Evolutionary conservation across 805 yeast genomes (phyloP).

Genomic region (Metschnikowia colocasiae): DNA sequence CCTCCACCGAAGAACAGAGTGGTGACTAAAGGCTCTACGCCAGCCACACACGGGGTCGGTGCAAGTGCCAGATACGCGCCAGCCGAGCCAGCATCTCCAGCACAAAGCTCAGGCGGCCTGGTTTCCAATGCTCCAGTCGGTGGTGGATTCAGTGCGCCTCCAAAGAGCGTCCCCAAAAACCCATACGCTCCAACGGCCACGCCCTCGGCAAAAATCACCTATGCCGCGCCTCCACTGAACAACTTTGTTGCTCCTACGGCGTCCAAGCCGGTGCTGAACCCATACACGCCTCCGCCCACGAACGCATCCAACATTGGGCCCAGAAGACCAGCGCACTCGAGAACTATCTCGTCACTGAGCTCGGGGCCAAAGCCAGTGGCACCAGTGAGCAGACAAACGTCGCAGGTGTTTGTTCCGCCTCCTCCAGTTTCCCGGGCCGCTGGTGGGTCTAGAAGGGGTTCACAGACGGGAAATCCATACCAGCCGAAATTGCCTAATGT

Average conservation of each 20-base stretch:
- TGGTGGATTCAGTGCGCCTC: background rate
- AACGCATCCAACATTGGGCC: background rate
- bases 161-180: slow-evolving; percentile 20
- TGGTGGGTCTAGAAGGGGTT: slow-evolving; percentile 1
- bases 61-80: slow-evolving; percentile 18
- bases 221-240: slow-evolving; percentile 31
- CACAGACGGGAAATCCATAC: slow-evolving; percentile 1
- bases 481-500: slow-evolving; percentile 3
- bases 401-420: slow-evolving; percentile 9
- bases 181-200: slow-evolving; percentile 24
- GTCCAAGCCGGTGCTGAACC: slow-evolving; percentile 11
- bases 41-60: slow-evolving; percentile 6
- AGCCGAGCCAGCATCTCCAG: slow-evolving; percentile 22
- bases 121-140: slow-evolving; percentile 15
- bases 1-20: slow-evolving; percentile 15
- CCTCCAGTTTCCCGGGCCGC: slow-evolving; percentile 6
- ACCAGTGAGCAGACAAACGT: slow-evolving; percentile 5
- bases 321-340: background rate
- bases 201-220: slow-evolving; percentile 24
- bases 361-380: background rate
- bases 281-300: slow-evolving; percentile 12
- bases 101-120: slow-evolving; percentile 29
- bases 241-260: slow-evolving; percentile 16
- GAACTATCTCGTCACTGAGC: slow-evolving; percentile 1
- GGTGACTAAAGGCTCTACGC: slow-evolving; percentile 7